Evolutionary conservation across 73 alveolate genomes (phyloP).

Genomic region (Paramecium primaurelia): DNA sequence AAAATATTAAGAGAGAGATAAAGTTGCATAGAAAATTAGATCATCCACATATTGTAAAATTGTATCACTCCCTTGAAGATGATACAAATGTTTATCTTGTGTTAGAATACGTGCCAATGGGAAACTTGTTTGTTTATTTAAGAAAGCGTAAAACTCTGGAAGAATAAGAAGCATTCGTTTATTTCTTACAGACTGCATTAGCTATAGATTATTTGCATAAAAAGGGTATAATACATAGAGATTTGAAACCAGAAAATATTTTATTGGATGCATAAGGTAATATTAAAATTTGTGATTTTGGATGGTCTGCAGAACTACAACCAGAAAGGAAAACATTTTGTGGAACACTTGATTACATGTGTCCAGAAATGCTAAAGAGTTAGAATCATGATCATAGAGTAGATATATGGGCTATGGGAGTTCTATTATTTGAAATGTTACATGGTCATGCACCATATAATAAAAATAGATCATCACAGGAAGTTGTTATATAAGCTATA

Average conservation of each 20-base stretch:
- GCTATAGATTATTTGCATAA: slow-evolving; percentile 70
- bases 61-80: slow-evolving; percentile 74
- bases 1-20: slow-evolving; percentile 75
- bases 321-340: slow-evolving; percentile 85
- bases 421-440: slow-evolving; percentile 65
- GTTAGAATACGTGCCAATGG: slow-evolving; percentile 75
- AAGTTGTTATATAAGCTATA: slow-evolving; percentile 60
- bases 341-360: slow-evolving; percentile 93
- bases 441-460: slow-evolving; percentile 77
- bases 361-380: slow-evolving; percentile 89
- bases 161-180: slow-evolving; percentile 69
- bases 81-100: slow-evolving; percentile 70
- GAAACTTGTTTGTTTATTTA: slow-evolving; percentile 68
- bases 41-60: slow-evolving; percentile 75
- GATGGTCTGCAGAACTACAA: slow-evolving; percentile 74
- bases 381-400: slow-evolving; percentile 85
- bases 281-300: slow-evolving; percentile 83
- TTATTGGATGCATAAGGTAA: slow-evolving; percentile 36
- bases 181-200: slow-evolving; percentile 65
- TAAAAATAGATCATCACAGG: slow-evolving; percentile 35
- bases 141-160: slow-evolving; percentile 69
- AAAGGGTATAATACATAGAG: slow-evolving; percentile 80
- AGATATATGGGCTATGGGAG: slow-evolving; percentile 93
- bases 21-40: slow-evolving; percentile 63
- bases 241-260: slow-evolving; percentile 81